Conservation (phyloP, 768 basidiomycete species). For the Trametes sanguinea region DNA sequence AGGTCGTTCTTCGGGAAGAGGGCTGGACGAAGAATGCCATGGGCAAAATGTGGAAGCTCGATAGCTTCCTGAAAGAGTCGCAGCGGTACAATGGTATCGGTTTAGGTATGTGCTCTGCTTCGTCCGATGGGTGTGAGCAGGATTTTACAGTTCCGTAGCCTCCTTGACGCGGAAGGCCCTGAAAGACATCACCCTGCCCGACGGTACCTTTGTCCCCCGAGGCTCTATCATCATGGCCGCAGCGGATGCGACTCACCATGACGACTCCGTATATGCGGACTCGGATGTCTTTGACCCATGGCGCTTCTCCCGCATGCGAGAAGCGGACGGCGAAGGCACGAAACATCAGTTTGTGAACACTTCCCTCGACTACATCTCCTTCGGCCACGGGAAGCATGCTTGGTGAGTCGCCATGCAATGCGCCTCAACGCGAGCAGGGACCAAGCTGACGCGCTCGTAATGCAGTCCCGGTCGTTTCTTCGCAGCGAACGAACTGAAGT, state of each 20-base stretch:
- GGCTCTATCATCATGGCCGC: constrained; percentile 24
- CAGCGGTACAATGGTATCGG: constrained; percentile 26
- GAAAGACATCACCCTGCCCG: constrained; percentile 22
- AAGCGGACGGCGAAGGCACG: constrained; percentile 8
- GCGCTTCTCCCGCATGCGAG: constrained; percentile 25
- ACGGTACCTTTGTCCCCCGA: constrained; percentile 27
- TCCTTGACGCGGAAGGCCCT: constrained; percentile 10
- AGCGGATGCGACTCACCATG: constrained; percentile 22
- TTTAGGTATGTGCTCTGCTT: background rate
- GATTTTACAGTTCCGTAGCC: background rate
- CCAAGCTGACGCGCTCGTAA: too few species aligned
- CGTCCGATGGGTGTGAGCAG: too few species aligned
- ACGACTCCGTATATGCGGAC: constrained; percentile 28
- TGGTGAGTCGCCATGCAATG: constrained; percentile 10
- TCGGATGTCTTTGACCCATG: constrained; percentile 29
- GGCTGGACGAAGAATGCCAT: constrained; percentile 36
- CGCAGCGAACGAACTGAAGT: constrained; percentile 36
- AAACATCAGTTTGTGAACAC: constrained; percentile 25
- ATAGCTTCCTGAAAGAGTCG: constrained; percentile 37
- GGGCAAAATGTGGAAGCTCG: constrained; percentile 33
- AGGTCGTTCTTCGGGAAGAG: constrained; percentile 24
- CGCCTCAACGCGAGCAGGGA: background rate
- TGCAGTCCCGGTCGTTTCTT: constrained; percentile 39
- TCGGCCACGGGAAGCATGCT: constrained; percentile 26
- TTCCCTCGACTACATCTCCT: constrained; percentile 18